Evolutionary conservation across 768 basidiomycete species (phyloP).

Genomic region (Tricholoma hemisulphureum): DNA sequence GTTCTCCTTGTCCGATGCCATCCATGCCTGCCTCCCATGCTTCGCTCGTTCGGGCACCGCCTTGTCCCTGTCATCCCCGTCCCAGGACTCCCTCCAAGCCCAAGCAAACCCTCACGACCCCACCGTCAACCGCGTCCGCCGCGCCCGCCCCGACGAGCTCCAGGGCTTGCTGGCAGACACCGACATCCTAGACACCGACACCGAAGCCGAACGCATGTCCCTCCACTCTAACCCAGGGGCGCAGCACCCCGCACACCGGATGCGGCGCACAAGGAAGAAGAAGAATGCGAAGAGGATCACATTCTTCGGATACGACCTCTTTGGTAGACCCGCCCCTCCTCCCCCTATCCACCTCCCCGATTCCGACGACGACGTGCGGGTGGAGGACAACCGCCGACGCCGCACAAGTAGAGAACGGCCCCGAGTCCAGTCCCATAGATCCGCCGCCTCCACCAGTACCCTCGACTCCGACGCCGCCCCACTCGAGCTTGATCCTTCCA

Average conservation of each 20-base stretch:
- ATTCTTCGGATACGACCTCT: slow-evolving; percentile 65
- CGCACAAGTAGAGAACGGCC: too few relatives aligned
- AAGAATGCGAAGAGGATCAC: slow-evolving; percentile 41
- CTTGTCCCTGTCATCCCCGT: slow-evolving; percentile 13
- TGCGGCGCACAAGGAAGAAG: slow-evolving; percentile 26
- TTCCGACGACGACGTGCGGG: slow-evolving; percentile 52
- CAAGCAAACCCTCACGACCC: slow-evolving; percentile 21
- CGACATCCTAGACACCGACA: slow-evolving; percentile 39
- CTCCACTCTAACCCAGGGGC: slow-evolving; percentile 57
- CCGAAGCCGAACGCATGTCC: slow-evolving; percentile 62
- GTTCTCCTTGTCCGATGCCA: slow-evolving; percentile 60
- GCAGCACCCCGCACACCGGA: slow-evolving; percentile 23
- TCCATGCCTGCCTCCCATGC: slow-evolving; percentile 64
- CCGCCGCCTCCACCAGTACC: slow-evolving; percentile 33
- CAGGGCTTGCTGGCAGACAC: slow-evolving; percentile 38
- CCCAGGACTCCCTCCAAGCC: slow-evolving; percentile 22
- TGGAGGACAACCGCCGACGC: too few relatives aligned
- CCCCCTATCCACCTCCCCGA: slow-evolving; percentile 62
- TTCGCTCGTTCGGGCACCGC: slow-evolving; percentile 38
- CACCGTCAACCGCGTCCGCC: slow-evolving; percentile 31
- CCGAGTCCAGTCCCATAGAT: slow-evolving; percentile 6
- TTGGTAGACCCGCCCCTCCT: slow-evolving; percentile 46
- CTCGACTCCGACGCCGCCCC: slow-evolving; percentile 73
- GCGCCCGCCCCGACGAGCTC: slow-evolving; percentile 38
- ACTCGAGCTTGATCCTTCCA: slow-evolving; percentile 45